Evolutionary conservation across 257 asterid species (phyloP).

Genomic region (Misopates orontium): DNA sequence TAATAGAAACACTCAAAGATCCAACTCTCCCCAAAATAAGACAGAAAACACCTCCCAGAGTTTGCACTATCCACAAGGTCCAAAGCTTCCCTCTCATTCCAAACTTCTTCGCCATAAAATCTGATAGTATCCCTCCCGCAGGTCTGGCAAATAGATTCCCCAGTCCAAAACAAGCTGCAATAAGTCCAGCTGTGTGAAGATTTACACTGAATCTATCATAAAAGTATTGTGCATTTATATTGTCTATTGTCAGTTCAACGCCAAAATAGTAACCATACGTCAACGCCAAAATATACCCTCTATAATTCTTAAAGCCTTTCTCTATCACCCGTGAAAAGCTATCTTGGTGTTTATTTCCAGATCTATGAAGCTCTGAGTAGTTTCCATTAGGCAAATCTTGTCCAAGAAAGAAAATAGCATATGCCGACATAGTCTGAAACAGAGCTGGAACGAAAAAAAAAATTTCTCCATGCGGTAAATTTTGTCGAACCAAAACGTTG

Average conservation of each 20-base stretch:
- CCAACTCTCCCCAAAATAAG: slow-evolving; percentile 59
- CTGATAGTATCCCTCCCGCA: slow-evolving; percentile 80
- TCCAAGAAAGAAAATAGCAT: slow-evolving; percentile 66
- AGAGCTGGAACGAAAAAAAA: slow-evolving; percentile 75
- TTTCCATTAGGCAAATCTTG: slow-evolving; percentile 87
- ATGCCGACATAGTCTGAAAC: slow-evolving; percentile 66
- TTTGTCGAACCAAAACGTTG: slow-evolving; percentile 44
- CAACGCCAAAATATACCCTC: slow-evolving; percentile 80
- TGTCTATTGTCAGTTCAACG: slow-evolving; percentile 74
- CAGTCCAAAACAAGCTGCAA: slow-evolving; percentile 84
- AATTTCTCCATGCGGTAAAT: slow-evolving; percentile 82
- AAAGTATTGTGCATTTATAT: slow-evolving; percentile 81
- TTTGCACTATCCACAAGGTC: slow-evolving; percentile 75
- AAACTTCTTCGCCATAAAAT: slow-evolving; percentile 48
- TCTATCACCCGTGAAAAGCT: slow-evolving; percentile 38
- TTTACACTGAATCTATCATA: slow-evolving; percentile 68
- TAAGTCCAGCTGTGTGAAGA: slow-evolving; percentile 74
- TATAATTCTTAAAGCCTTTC: slow-evolving; percentile 53
- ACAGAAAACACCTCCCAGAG: slow-evolving; percentile 67
- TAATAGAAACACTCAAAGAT: slow-evolving; percentile 52
- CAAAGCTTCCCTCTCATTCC: slow-evolving; percentile 90
- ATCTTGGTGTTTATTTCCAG: slow-evolving; percentile 75
- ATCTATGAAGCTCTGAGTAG: slow-evolving; percentile 52
- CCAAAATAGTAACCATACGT: slow-evolving; percentile 91
- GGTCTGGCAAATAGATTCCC: slow-evolving; percentile 77